Conservation (phyloP, 192 early-diverging fungal species). For the Podila epigama region DNA sequence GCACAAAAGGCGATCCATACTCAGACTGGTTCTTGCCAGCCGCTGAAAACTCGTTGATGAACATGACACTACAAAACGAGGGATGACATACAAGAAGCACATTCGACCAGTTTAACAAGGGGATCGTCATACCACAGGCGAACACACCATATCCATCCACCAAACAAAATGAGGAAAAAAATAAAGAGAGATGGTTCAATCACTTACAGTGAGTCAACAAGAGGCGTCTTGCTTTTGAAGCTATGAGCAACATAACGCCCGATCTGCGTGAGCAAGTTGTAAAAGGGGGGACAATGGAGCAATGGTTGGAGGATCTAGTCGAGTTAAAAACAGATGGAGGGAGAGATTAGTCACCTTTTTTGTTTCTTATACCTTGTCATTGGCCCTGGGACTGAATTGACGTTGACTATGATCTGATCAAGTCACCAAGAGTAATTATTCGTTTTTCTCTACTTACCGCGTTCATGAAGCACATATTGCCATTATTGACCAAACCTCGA, state of each 20-base stretch:
- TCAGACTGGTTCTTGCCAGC: constrained; percentile 49
- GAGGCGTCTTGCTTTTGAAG: constrained; percentile 79
- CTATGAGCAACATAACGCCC: constrained; percentile 69
- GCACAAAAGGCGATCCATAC: constrained; percentile 82
- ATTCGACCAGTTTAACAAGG: no score
- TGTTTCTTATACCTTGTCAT: not conserved
- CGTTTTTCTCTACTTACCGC: constrained; percentile 62
- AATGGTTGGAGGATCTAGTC: constrained; percentile 85
- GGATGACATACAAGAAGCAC: no score
- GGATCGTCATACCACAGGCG: no score
- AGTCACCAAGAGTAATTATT: not conserved
- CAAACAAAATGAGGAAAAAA: not conserved
- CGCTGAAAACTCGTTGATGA: constrained; percentile 65
- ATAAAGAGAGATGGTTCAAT: not conserved
- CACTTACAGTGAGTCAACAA: constrained; percentile 87
- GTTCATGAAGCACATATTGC: constrained; percentile 99
- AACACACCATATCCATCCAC: no score
- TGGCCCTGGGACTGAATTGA: not conserved
- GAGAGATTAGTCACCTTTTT: not conserved
- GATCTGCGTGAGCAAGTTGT: constrained; percentile 80
- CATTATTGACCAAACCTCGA: constrained; percentile 93
- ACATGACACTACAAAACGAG: constrained; percentile 70
- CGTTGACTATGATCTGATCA: no score
- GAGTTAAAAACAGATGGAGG: constrained; percentile 1
- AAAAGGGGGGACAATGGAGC: constrained; percentile 91